Base-by-base conservation (phyloP, 306 rosid genomes). In the Lathyrus oleraceus region DNA sequence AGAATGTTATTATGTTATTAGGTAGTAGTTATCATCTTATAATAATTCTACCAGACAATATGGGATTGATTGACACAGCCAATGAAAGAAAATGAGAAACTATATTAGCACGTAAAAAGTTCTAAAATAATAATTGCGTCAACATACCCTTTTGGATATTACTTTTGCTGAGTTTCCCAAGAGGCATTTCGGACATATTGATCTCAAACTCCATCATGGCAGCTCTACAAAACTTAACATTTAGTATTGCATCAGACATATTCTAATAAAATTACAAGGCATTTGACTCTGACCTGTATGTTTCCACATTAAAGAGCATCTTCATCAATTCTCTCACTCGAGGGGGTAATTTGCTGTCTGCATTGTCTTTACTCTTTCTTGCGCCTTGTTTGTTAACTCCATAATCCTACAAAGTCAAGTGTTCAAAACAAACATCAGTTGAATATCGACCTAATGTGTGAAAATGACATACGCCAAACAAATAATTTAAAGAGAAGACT, bases 131-230 rank as follows among this genome's bases (percentile, higher is more conserved):
- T 49, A 40, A 48, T 12, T 67, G 73, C 25, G 27, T 36, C 30
- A 58, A 48, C 57, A 35, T 87, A 90, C 98, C 98, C 81, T 85
- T 87, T 79, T 90, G 94, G 58, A 94, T 91, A 64, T 90, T 94
- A 69, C 79, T 81, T 83, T 85, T 90, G 91, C 97, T 94, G 77
- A 94, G 85, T 77, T 88, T 94, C 70, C 98, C 98, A 65, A 94
- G 97, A 3, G 98, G 98, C 98, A 94, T 94, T 80, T 94, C 97
- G 1, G 97, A 78, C 98, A 94, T 79, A 80, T 94, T 94, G 71
- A 94, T 94, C 85, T 94, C 97, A 76, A 90, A 94, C 74, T 94
- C 98, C 97, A 94, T 83, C 98, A 94, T 90, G 65, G 97, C 98
- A 76, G 96, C 87, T 83, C 98, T 94, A 90, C 79, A 79, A 81